These are phyloP conservation scores for Funneliformis geosporum DNA, from an alignment of 192 early-diverging fungal genomes.

Conservation along the genomic window DNA sequence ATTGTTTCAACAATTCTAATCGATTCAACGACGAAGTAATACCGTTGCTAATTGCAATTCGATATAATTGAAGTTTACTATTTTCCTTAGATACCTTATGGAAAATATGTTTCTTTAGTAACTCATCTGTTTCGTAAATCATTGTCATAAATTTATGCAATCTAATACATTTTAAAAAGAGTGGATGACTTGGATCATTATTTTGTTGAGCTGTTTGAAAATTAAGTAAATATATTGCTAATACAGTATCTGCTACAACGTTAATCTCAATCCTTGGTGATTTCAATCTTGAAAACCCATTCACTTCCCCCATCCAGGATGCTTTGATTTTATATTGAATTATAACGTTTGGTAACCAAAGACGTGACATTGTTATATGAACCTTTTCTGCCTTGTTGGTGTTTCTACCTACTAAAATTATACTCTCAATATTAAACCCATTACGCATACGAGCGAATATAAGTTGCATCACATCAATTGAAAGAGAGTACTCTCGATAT, in stretches of 20 bases:
- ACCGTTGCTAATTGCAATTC: not conserved
- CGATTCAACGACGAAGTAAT: not conserved
- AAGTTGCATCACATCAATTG: slow-evolving; percentile 59
- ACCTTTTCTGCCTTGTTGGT: slow-evolving; percentile 51
- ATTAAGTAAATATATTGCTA: slow-evolving; percentile 48
- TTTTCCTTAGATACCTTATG: slow-evolving; percentile 16
- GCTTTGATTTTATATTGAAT: slow-evolving; percentile 72
- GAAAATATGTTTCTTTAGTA: slow-evolving; percentile 44
- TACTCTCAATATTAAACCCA: slow-evolving; percentile 65
- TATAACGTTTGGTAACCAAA: slow-evolving; percentile 76
- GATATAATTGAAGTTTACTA: slow-evolving; percentile 13
- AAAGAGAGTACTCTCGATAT: slow-evolving; percentile 67
- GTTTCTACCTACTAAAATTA: slow-evolving; percentile 49
- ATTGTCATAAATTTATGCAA: slow-evolving; percentile 49
- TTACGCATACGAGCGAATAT: slow-evolving; percentile 69
- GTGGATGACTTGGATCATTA: slow-evolving; percentile 47
- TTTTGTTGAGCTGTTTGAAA: slow-evolving; percentile 46
- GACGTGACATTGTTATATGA: slow-evolving; percentile 63
- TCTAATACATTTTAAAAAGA: slow-evolving; percentile 54
- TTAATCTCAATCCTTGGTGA: slow-evolving; percentile 52
- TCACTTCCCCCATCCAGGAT: slow-evolving; percentile 31
- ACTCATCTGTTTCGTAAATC: slow-evolving; percentile 50
- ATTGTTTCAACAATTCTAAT: slow-evolving; percentile 30
- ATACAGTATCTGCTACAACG: slow-evolving; percentile 49
- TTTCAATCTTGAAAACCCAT: slow-evolving; percentile 37